Evolutionary conservation across 148 eudicot species (phyloP).

Genomic region (Silene latifolia): DNA sequence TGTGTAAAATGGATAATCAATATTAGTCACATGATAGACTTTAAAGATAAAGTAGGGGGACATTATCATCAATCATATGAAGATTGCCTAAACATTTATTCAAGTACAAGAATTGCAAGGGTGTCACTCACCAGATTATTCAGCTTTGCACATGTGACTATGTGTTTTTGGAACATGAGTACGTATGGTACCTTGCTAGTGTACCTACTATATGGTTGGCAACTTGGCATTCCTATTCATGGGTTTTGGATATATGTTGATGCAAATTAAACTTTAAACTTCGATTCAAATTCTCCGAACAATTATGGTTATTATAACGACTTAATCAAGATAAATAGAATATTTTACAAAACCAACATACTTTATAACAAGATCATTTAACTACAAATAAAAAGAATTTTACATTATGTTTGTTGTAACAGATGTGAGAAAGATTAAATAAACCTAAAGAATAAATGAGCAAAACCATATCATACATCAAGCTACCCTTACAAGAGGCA

Average conservation of each 20-base stretch:
- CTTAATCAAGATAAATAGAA: no score
- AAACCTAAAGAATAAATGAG: no score
- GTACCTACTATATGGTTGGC: not conserved
- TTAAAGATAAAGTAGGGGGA: slow-evolving; percentile 1
- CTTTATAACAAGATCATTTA: no score
- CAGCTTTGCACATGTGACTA: slow-evolving; percentile 1
- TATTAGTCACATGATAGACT: not conserved
- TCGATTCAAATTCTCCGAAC: not conserved
- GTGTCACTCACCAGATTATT: not conserved
- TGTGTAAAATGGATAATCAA: no score
- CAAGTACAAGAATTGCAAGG: not conserved
- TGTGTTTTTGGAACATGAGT: not conserved
- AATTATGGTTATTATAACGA: not conserved
- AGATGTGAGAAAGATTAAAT: no score
- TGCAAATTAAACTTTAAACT: not conserved
- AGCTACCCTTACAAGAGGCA: no score
- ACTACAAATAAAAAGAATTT: no score
- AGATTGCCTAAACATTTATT: not conserved
- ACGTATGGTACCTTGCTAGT: not conserved
- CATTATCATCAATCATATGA: slow-evolving; percentile 7
- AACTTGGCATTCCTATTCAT: not conserved
- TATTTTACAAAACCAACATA: no score
- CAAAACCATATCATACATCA: no score
- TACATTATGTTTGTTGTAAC: no score
- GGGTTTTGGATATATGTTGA: not conserved